These are phyloP conservation scores for Chrysanthemum seticuspe DNA, from an alignment of 129 eudicot genomes.

Conservation along the genomic window DNA sequence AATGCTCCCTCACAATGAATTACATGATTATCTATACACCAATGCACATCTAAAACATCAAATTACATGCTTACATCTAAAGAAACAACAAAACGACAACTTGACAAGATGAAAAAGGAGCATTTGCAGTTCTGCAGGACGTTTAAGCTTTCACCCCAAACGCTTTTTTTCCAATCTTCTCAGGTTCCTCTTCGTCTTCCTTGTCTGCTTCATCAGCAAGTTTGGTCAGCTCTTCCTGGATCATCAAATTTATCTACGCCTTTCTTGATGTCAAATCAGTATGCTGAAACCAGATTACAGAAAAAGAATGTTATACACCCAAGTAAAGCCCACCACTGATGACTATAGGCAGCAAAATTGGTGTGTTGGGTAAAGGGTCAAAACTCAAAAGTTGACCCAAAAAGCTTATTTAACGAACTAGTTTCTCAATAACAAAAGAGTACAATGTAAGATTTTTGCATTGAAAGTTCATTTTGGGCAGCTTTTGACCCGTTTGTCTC, in stretches of 20 bases:
- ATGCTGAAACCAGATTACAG: constrained; percentile 38
- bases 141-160: constrained; percentile 55
- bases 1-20: too few species aligned
- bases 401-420: not conserved
- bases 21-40: too few species aligned
- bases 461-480: not conserved
- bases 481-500: not conserved
- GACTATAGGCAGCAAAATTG: not conserved
- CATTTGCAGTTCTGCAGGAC: not conserved
- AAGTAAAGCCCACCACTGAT: not conserved
- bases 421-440: not conserved
- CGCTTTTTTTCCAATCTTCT: constrained; percentile 39
- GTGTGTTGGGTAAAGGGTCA: not conserved
- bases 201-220: constrained; percentile 86
- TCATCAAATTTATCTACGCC: constrained; percentile 74
- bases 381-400: constrained; percentile 7
- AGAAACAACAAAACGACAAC: constrained; percentile 28
- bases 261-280: constrained; percentile 71
- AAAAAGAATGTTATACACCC: constrained; percentile 1
- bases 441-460: not conserved
- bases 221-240: constrained; percentile 93
- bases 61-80: too few species aligned
- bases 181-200: constrained; percentile 59
- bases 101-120: not conserved
- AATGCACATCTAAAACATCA: too few species aligned